Base-by-base conservation (phyloP, 768 basidiomycete species). In the Boletus subcaerulescens region DNA sequence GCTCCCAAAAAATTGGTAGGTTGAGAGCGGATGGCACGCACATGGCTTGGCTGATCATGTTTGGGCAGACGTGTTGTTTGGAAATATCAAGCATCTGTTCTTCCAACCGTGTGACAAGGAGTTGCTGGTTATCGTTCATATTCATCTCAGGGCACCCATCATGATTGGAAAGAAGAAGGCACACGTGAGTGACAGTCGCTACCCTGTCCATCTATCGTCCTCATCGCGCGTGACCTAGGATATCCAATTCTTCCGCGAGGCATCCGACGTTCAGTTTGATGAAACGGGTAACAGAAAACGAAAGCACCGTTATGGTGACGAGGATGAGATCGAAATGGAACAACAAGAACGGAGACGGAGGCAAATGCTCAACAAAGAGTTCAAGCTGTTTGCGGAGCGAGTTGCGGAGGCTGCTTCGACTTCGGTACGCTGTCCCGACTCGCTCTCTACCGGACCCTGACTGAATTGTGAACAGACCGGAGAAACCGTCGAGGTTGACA, bases 161-260 rank as follows among this genome's bases (percentile, higher is more conserved):
- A 96, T 98, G 82, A 91, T 99, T 61, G 96, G 97, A 57, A 98
- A 98, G 78, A 97, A 94, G 76, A 99, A 98, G 72, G 86, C 97
- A 20, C 92, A 91, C 65, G 93, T 94, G 64, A 48, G 86, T 77
- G 8, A 15, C 10, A 18, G 6, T 31, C 13, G 3, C 41, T 48
- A 8, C 42, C 20, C 24, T 22, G 36, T 40, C 9, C 9, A 35
- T 43, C 13, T 15, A 15, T 29, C 20, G 20, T 53, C 31, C 36
- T 61, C 20, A 50, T 38, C 12, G 20, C 50, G 32, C 32, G 45
- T 45, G 50, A 45, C 50, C 20, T 57, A 96, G 91, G 97, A 99
- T 70, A 84, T 98, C 7, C 97, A 98, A 82, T 98, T 99, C 72
- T 94, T 91, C 77, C 90, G 96, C 10, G 97, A 98, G 74, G 96